Base-by-base conservation (phyloP, 2,329 filamentous ascomycete species). In the Alternaria rosae region DNA sequence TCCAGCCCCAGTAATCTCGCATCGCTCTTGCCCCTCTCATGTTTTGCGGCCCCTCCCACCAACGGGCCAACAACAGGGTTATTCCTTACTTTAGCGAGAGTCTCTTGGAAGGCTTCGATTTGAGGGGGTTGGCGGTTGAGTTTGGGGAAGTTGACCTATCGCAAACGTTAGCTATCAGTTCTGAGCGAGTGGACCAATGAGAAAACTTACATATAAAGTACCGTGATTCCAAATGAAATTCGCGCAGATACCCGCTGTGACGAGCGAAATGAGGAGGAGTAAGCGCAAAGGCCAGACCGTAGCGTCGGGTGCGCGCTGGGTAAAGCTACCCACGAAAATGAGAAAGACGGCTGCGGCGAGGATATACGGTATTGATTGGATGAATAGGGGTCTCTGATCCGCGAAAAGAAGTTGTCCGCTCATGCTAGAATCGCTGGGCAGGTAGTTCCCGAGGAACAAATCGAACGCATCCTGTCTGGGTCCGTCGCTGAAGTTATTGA, bases 81-180 rank as follows among this genome's bases (percentile, higher is more conserved):
- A 76, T 95, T 93, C 67, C 90, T 86, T 12, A 94, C 93, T 76
- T 93, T 92, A 69, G 86, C 85, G 69, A 97, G 88, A 54, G 94
- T 92, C 71, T 97, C 93, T 72, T 93, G 89, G 79, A 94, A 97
- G 41, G 93, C 93, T 74, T 99, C 95, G 7, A 88, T 87, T 3
- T 93, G 94, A 81, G 91, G 96, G 3, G 92, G 88, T 15, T 93
- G 90, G 11, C 93, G 94, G 79, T 96, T 97, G 50, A 99, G 87
- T 77, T 97, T 97, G 10, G 95, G 95, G 95, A 96, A 99, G 82
- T 97, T 98, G 70, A 97, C 94, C 93, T 97, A 54, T n/a, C n/a
- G n/a, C n/a, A n/a, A n/a, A n/a, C n/a, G n/a, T n/a, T n/a, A n/a
- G n/a, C n/a, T n/a, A n/a, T n/a, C n/a, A n/a, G n/a, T n/a, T n/a